A percentile compares a stretch with the other conserved stretches of the same genome.
Evolutionary conservation across 1,139 yeast species (phyloP).

Genomic region (Yamadazyma trypodendri): DNA sequence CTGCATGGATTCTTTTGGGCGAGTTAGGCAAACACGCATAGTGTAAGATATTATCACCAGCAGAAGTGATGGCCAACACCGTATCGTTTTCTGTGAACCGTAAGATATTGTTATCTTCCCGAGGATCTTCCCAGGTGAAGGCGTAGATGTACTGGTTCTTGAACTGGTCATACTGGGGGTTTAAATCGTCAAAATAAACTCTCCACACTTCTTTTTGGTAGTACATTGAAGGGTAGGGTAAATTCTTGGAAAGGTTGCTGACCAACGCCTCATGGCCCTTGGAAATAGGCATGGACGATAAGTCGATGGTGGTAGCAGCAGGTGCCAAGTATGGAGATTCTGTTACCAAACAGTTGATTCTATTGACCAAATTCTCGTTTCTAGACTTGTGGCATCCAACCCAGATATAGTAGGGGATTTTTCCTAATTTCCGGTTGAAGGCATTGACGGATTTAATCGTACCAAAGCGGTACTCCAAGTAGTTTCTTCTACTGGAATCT

Average conservation of each 20-base stretch:
- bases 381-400: constrained; percentile 72
- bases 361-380: constrained; percentile 57
- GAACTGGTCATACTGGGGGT: constrained; percentile 68
- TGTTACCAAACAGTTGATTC: constrained; percentile 71
- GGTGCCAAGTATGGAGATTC: constrained; percentile 83
- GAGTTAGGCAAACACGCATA: constrained; percentile 71
- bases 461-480: constrained; percentile 77
- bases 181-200: constrained; percentile 73
- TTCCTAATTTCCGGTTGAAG: constrained; percentile 63
- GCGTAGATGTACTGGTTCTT: constrained; percentile 79
- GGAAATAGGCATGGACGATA: constrained; percentile 39
- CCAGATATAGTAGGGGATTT: constrained; percentile 82
- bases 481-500: constrained; percentile 79
- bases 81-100: constrained; percentile 63
- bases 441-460: constrained; percentile 72
- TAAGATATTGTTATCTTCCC: constrained; percentile 70
- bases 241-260: constrained; percentile 56
- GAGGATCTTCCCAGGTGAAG: constrained; percentile 89
- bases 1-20: constrained; percentile 79
- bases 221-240: constrained; percentile 77
- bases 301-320: constrained; percentile 12
- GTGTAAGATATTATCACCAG: constrained; percentile 77
- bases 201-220: constrained; percentile 78
- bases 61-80: constrained; percentile 80
- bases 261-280: constrained; percentile 81